Conservation (phyloP, 1,284 basidiomycete species). For the Ustilago bromivora region DNA sequence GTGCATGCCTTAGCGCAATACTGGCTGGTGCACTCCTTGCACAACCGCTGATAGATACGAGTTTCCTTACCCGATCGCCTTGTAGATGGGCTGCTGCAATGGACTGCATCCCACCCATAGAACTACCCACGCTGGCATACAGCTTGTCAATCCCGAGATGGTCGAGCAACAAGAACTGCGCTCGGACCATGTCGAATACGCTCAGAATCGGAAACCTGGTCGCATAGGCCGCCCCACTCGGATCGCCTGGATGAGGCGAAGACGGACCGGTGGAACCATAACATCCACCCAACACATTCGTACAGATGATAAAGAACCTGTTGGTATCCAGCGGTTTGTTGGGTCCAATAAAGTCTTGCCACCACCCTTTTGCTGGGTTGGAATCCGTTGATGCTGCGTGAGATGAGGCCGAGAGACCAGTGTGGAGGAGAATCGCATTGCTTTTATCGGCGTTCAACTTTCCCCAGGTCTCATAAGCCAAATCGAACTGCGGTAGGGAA, state of each 20-base stretch:
- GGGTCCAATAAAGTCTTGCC: slow-evolving; percentile 97
- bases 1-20: slow-evolving; percentile 94
- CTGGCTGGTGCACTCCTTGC: slow-evolving; percentile 90
- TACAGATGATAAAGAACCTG: slow-evolving; percentile 92
- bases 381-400: slow-evolving; percentile 87
- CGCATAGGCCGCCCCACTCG: slow-evolving; percentile 77
- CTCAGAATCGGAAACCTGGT: slow-evolving; percentile 91
- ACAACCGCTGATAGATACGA: slow-evolving; percentile 93
- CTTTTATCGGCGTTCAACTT: slow-evolving; percentile 80
- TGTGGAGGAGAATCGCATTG: slow-evolving; percentile 97
- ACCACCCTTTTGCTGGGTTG: slow-evolving; percentile 92
- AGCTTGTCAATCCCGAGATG: slow-evolving; percentile 84
- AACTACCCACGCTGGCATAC: slow-evolving; percentile 91
- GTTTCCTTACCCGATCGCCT: slow-evolving; percentile 85
- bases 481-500: slow-evolving; percentile 79
- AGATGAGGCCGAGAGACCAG: slow-evolving; percentile 92
- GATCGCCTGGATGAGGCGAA: slow-evolving; percentile 77
- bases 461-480: slow-evolving; percentile 99
- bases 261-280: slow-evolving; percentile 96
- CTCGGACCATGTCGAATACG: slow-evolving; percentile 94
- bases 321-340: slow-evolving; percentile 89
- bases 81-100: slow-evolving; percentile 94
- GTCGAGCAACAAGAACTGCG: slow-evolving; percentile 89
- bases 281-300: slow-evolving; percentile 96
- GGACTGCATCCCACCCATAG: slow-evolving; percentile 98